A percentile compares a stretch with the other conserved stretches of the same genome.
These are phyloP conservation scores for Sporothrix variecibatus DNA, from an alignment of 2,329 filamentous ascomycete species.

Conservation along the genomic window DNA sequence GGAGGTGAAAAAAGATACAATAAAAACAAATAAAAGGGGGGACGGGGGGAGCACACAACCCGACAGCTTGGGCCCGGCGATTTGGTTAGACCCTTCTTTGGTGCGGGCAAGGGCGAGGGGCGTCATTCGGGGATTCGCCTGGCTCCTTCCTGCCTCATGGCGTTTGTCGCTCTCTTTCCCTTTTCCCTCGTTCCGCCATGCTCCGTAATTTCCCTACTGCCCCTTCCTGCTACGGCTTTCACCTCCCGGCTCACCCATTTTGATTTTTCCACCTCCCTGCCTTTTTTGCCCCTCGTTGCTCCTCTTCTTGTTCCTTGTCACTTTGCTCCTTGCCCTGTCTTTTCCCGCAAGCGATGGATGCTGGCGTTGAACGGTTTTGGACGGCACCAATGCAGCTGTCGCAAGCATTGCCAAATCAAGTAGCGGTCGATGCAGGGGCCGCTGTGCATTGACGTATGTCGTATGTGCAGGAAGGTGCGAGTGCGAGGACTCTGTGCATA, in stretches of 20 bases:
- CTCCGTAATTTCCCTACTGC: neutral
- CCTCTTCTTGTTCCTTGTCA: neutral
- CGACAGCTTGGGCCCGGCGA: slow-evolving; percentile 15
- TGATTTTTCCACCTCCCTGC: neutral
- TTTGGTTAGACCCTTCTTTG: slow-evolving; percentile 5
- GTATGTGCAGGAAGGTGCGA: neutral
- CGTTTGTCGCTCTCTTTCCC: neutral
- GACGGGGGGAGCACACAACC: neutral
- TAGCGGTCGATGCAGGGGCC: neutral
- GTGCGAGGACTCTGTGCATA: neutral
- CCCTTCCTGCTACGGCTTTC: neutral
- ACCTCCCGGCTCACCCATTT: neutral
- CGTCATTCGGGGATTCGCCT: neutral
- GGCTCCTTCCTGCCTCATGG: neutral
- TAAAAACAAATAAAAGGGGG: neutral
- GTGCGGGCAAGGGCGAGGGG: neutral
- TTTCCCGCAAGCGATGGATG: slow-evolving; percentile 11
- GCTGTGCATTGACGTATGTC: neutral
- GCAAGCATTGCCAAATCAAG: neutral
- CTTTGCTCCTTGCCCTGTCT: neutral
- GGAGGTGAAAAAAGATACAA: neutral
- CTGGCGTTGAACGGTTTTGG: neutral
- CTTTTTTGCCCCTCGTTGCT: too few species aligned
- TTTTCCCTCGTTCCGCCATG: neutral
- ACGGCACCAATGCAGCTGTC: neutral